Evolutionary conservation across 768 basidiomycete species (phyloP).

Genomic region (Psilocybe tampanensis): DNA sequence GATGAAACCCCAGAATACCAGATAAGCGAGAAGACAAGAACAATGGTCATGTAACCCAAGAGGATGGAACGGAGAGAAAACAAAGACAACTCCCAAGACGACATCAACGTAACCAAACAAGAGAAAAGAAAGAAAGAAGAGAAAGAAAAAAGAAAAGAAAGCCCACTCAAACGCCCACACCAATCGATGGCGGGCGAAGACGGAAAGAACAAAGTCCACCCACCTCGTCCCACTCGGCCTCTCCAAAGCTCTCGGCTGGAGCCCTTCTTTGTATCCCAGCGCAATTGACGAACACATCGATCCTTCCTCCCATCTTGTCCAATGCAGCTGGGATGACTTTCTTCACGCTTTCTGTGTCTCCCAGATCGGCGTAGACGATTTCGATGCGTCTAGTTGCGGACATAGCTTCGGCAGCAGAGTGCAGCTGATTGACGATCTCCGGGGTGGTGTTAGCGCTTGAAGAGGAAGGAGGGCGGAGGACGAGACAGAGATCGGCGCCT

Average conservation of each 20-base stretch:
- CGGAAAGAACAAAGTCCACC: conserved; percentile 20
- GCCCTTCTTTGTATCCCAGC: conserved; percentile 63
- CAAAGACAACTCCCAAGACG: no score
- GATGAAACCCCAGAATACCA: no score
- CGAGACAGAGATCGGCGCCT: conserved; percentile 48
- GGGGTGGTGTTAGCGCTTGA: conserved; percentile 10
- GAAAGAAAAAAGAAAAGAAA: conserved; percentile 4
- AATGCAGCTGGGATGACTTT: conserved; percentile 43
- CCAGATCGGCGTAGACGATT: conserved; percentile 43
- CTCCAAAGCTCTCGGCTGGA: conserved; percentile 63
- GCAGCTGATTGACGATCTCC: conserved; percentile 24
- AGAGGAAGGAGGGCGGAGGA: conserved; percentile 34
- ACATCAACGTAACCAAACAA: no score
- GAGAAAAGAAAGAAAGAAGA: conserved; percentile 2
- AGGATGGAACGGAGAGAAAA: neutral
- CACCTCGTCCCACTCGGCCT: conserved; percentile 71
- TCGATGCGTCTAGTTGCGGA: conserved; percentile 33
- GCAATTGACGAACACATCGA: conserved; percentile 72
- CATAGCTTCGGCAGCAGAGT: conserved; percentile 15
- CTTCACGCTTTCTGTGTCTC: conserved; percentile 43
- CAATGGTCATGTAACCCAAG: no score
- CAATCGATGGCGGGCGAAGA: neutral
- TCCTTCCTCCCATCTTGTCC: conserved; percentile 37
- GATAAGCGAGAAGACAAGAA: no score
- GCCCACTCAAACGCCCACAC: neutral